Conservation (phyloP, 768 basidiomycete genomes). For the Lepiota venenata region DNA sequence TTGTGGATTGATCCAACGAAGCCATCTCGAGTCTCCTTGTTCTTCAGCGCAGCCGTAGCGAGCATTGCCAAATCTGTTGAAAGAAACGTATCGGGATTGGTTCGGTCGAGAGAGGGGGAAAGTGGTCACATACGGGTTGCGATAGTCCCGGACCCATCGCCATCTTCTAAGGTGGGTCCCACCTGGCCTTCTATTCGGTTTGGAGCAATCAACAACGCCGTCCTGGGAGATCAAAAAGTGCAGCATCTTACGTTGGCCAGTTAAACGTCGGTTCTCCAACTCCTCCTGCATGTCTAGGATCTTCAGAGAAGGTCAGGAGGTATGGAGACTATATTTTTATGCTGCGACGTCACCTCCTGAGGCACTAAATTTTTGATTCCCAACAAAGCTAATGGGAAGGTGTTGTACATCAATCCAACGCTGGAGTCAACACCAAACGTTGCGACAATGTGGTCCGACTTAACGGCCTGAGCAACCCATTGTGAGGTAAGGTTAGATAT, state of each 20-base stretch:
- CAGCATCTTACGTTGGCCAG: no score
- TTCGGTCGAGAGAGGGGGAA: neutral
- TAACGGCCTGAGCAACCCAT: no score
- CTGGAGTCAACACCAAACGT: no score
- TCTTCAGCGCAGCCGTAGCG: conserved; percentile 39
- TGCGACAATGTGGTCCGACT: no score
- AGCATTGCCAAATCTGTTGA: conserved; percentile 45
- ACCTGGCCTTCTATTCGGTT: neutral
- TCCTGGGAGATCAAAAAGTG: neutral
- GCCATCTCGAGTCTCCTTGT: conserved; percentile 29
- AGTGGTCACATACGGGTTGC: conserved; percentile 16
- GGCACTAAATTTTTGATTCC: no score
- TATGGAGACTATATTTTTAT: no score
- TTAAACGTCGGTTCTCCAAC: neutral
- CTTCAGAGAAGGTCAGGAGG: neutral
- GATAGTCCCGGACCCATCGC: conserved; percentile 20
- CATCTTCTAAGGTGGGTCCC: conserved; percentile 3
- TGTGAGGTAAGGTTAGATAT: no score
- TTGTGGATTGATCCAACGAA: conserved; percentile 29
- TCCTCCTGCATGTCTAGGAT: conserved; percentile 9
- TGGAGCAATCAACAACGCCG: neutral
- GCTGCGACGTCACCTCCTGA: no score
- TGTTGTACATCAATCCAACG: no score
- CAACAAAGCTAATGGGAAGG: no score
- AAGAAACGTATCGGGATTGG: neutral